A percentile compares a stretch with the other conserved stretches of the same genome.
Evolutionary conservation across 208 protist genomes (phyloP).

Genomic region (Leptomonas pyrrhocoris): DNA sequence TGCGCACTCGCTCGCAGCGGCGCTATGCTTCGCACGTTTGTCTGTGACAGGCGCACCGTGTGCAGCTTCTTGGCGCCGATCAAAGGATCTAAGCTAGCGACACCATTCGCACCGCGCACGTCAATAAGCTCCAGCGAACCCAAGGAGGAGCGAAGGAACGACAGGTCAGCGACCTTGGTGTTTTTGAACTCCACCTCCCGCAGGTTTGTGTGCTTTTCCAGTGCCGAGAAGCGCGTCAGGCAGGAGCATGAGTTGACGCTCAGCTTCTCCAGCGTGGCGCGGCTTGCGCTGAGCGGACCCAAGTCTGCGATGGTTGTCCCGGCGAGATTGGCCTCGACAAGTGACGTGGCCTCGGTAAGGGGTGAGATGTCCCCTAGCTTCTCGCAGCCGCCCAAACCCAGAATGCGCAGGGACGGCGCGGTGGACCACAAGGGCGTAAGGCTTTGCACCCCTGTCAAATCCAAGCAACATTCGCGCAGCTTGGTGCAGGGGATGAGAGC

Average conservation of each 20-base stretch:
- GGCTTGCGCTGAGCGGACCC: neutral
- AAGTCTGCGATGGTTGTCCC: neutral
- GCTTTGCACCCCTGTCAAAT: slow-evolving; percentile 2
- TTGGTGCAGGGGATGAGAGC: slow-evolving; percentile 2
- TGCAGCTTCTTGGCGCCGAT: neutral
- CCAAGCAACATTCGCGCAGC: slow-evolving; percentile 12
- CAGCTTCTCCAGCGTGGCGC: slow-evolving; percentile 3
- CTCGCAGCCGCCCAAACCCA: neutral
- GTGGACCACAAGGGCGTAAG: slow-evolving; percentile 8
- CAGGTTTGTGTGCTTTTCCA: neutral
- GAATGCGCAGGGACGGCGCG: slow-evolving; percentile 2
- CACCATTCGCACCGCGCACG: neutral
- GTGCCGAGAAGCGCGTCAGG: neutral
- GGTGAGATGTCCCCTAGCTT: neutral
- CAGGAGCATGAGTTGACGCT: neutral
- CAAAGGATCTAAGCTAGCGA: neutral
- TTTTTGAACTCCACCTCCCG: slow-evolving; percentile 2
- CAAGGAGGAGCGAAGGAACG: neutral
- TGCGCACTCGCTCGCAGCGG: neutral
- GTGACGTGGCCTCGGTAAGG: neutral
- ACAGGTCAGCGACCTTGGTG: neutral
- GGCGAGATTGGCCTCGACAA: slow-evolving; percentile 1
- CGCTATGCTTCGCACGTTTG: neutral
- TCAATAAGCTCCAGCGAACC: neutral
- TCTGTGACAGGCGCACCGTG: neutral